These are phyloP conservation scores for Magnaporthales sp. DNA, from an alignment of 2,329 filamentous ascomycete species.

Conservation along the genomic window DNA sequence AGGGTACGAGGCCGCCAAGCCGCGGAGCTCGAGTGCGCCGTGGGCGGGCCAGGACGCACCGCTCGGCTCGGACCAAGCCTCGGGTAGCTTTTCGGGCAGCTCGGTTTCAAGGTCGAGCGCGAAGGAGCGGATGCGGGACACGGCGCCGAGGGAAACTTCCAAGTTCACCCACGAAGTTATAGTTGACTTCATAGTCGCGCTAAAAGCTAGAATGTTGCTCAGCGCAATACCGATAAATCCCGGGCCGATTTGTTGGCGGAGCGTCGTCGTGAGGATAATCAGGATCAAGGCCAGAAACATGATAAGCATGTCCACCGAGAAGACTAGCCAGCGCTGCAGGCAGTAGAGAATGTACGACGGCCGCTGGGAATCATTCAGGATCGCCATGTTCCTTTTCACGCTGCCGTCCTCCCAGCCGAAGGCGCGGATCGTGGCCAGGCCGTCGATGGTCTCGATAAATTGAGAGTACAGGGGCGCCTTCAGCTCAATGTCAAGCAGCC, in stretches of 20 bases:
- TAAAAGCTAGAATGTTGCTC: constrained; percentile 18
- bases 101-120: constrained; percentile 3
- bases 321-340: constrained; percentile 45
- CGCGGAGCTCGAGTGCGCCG: constrained; percentile 6
- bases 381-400: constrained; percentile 31
- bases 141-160: constrained; percentile 18
- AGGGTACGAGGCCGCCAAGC: constrained; percentile 7
- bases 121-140: constrained; percentile 14
- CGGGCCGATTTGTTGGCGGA: constrained; percentile 19
- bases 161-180: constrained; percentile 18
- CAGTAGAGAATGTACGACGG: constrained; percentile 49
- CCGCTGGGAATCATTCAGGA: constrained; percentile 44
- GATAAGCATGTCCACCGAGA: constrained; percentile 29
- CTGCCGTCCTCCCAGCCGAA: constrained; percentile 42
- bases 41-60: constrained; percentile 4
- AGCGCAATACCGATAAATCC: constrained; percentile 23
- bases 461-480: constrained; percentile 35
- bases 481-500: constrained; percentile 42
- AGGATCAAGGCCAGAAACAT: constrained; percentile 25
- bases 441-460: constrained; percentile 38
- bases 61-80: not conserved
- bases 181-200: constrained; percentile 12
- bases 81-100: constrained; percentile 5
- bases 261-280: constrained; percentile 23
- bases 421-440: constrained; percentile 40